Evolutionary conservation across 176 grass and related monocot species (phyloP), one percentile per base, ranked within the genome.

Genomic region (Dendrocalamus sinicus): DNA sequence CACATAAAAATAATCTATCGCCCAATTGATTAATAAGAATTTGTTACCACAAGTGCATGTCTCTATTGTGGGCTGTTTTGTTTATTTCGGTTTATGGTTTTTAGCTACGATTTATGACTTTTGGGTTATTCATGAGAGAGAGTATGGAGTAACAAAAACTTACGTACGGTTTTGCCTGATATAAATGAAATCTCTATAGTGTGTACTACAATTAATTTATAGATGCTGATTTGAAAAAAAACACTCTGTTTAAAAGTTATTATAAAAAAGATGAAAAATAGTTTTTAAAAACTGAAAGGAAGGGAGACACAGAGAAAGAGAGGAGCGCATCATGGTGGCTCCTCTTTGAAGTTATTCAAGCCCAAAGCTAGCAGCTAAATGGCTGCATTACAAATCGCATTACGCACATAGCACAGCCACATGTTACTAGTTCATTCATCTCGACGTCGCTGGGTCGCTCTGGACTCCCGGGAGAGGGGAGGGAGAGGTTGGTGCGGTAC

Each of bases 321-420:
- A 9, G 30, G 13, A 7, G 11, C 20, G 78, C 87, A 87, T 92
- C 84, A 89, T 92, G 85, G 87, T 90, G 84, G 87, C 91, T 87
- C 91, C 91, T 89, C 91, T 92, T 92, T 89, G 84, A 92, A 92
- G 91, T 87, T 87, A 92, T 86, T 84, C 76, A 77, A 87, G 9
- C 64, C 76, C 88, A 17, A 91, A 88, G 80, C 75, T 54, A 83
- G 47, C 66, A 2, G 62, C 85, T 91, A 15, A 84, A 53, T 84
- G 80, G 89, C 69, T 28, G 23, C 76, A 70, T 81, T 65, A 64
- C 89, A 90, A 81, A 88, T 88, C 81, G 57, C 63, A 81, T 88
- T 88, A 80, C 75, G 58, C 66, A 73, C 51, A 37, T 0, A 45
- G 22, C 51, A 0, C 63, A 24, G 67, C 73, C 75, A 65, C 87